These are phyloP conservation scores for Starmerella bacillaris DNA, from an alignment of 805 yeast species.

Conservation along the genomic window DNA sequence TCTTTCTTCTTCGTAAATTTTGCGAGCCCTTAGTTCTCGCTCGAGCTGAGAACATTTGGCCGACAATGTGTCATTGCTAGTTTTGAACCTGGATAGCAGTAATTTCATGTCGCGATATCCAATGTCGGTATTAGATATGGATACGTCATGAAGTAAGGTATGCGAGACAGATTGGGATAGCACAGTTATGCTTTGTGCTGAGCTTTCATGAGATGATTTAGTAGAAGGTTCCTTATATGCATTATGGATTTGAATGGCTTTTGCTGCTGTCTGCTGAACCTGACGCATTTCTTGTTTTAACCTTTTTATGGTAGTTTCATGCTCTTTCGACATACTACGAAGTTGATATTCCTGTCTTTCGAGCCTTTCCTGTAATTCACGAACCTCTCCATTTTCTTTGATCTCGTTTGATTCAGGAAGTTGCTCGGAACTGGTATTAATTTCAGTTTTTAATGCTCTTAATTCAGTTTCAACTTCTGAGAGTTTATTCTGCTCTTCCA, in stretches of 20 bases:
- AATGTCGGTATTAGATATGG: too few relatives aligned
- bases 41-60: constrained; percentile 17
- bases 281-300: not conserved
- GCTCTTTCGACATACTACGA: constrained; percentile 7
- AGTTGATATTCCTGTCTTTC: constrained; percentile 6
- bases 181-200: too few relatives aligned
- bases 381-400: not conserved
- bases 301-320: not conserved
- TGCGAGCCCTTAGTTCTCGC: constrained; percentile 17
- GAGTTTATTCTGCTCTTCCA: constrained; percentile 1
- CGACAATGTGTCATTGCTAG: constrained; percentile 19
- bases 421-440: not conserved
- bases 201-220: too few relatives aligned
- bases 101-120: not conserved
- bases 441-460: not conserved
- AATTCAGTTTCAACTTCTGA: not conserved
- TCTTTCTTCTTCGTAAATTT: constrained; percentile 19
- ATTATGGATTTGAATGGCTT: too few relatives aligned
- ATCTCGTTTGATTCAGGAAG: not conserved
- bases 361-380: not conserved
- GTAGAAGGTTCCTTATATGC: too few relatives aligned
- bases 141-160: not conserved
- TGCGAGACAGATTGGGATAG: not conserved
- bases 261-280: not conserved
- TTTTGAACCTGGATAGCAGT: constrained; percentile 14